Conservation (phyloP, 2,329 filamentous ascomycete species). For the Coniella lustricola region DNA sequence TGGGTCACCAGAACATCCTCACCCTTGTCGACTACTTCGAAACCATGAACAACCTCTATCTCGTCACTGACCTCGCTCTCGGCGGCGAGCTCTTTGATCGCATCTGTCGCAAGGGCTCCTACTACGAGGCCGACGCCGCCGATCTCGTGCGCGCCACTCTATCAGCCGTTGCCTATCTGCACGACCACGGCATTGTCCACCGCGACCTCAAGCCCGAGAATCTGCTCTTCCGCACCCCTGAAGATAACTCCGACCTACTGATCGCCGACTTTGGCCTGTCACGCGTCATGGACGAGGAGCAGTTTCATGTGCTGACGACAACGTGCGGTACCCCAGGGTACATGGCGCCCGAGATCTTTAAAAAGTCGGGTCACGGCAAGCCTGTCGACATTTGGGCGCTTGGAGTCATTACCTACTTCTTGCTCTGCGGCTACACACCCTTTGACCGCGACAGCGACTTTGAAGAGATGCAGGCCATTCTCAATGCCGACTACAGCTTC, state of each 20-base stretch:
- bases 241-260: slow-evolving; percentile 93
- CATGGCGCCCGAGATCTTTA: slow-evolving; percentile 99
- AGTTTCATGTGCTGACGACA: slow-evolving; percentile 95
- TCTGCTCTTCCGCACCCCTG: slow-evolving; percentile 88
- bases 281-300: slow-evolving; percentile 97
- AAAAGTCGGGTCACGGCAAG: slow-evolving; percentile 96
- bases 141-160: slow-evolving; percentile 91
- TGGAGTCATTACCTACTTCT: slow-evolving; percentile 96
- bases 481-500: slow-evolving; percentile 93
- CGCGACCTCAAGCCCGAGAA: slow-evolving; percentile 98
- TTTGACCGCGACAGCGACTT: slow-evolving; percentile 97
- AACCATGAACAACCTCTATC: slow-evolving; percentile 98
- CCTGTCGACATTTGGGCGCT: slow-evolving; percentile 98
- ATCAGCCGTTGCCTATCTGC: slow-evolving; percentile 95
- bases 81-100: slow-evolving; percentile 97
- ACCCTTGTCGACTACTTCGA: slow-evolving; percentile 99
- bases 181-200: slow-evolving; percentile 98
- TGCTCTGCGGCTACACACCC: slow-evolving; percentile 94
- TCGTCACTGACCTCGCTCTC: slow-evolving; percentile 92
- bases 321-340: slow-evolving; percentile 97
- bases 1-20: slow-evolving; percentile 97
- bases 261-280: slow-evolving; percentile 96
- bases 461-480: slow-evolving; percentile 98
- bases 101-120: slow-evolving; percentile 96
- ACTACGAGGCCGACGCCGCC: slow-evolving; percentile 95